Percentiles rank a stretch among this genome's conserved stretches.
phyloP scores from a whole-genome alignment of 148 eudicot species.

The Chenopodium berlandieri region DNA sequence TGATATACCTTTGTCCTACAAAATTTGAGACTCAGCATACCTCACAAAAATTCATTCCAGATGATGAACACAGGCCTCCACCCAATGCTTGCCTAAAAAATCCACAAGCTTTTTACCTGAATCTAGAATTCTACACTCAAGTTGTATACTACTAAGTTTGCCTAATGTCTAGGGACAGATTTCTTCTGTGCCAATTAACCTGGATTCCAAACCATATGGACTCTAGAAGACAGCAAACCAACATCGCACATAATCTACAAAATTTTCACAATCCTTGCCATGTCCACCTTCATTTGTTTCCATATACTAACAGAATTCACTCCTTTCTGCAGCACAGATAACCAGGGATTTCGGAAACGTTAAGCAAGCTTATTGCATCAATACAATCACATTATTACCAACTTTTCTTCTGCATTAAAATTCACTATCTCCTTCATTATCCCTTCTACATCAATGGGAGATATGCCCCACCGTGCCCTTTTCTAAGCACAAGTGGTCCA shows the following conservation, averaged over 20 bases:
- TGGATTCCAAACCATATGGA: constrained; percentile 4
- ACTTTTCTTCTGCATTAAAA: neutral
- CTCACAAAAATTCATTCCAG: constrained; percentile 10
- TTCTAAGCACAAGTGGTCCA: constrained; percentile 87
- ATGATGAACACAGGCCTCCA: constrained; percentile 16
- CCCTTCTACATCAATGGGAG: constrained; percentile 62
- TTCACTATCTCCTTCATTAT: neutral
- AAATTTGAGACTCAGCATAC: constrained; percentile 23
- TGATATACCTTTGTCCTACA: constrained; percentile 25
- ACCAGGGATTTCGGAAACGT: neutral
- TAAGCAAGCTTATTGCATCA: neutral
- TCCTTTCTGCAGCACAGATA: neutral
- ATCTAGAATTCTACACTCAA: constrained; percentile 15
- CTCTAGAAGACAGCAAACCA: neutral
- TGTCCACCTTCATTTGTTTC: neutral
- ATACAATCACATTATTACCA: neutral
- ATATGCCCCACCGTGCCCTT: constrained; percentile 97
- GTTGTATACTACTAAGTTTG: neutral
- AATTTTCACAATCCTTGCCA: neutral
- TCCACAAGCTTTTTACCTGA: constrained; percentile 9
- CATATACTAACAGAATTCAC: neutral
- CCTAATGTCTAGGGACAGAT: neutral
- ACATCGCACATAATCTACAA: neutral
- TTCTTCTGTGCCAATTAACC: neutral
- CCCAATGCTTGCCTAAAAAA: constrained; percentile 14